Base-by-base conservation (phyloP, 257 asterid genomes). In the Primulina huaijiensis region DNA sequence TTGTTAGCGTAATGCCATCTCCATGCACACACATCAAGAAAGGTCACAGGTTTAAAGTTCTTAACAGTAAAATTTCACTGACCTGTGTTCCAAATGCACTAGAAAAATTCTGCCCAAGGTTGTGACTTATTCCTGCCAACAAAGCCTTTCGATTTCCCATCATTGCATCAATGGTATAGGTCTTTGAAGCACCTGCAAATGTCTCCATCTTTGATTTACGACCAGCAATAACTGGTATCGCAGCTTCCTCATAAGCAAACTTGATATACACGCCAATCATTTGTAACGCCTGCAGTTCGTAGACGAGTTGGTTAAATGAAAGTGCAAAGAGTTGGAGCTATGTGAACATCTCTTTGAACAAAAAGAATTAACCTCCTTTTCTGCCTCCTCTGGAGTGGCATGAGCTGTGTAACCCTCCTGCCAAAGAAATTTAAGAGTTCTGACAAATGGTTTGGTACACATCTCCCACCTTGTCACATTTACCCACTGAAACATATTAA, bases 341-440 rank as follows among this genome's bases (percentile, higher is more conserved):
- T 71, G 53, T 23, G 2, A 21, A 69, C 61, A 59, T 37, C 61
- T 58, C 57, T 65, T 46, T 11, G 29, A 34, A 75, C 62, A 21
- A 38, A 61, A 72, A 30, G 69, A 69, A 23, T 50, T 65, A 65
- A 94, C 99, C 99, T 94, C 98, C 46, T 81, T 84, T 75, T 94
- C 99, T 55, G 99, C 99, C 75, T 94, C 99, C 72, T 88, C 98
- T 9, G 80, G 80, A 62, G 90, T 88, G 65, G 97, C 91, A 81
- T 91, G 99, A 79, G 98, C 99, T 74, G 99, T 94, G 82, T 94
- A 98, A 57, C 99, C 99, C 82, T 91, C 99, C 83, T 91, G 99
- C 98, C 98, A 91, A 38, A 94, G 94, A 80, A 94, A 94, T 63
- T 94, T 96, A 71, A 94, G 96, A 29, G 99, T 94, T 77, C 99